Conservation (phyloP, 73 alveolate species). For the Diophrys appendiculata region DNA sequence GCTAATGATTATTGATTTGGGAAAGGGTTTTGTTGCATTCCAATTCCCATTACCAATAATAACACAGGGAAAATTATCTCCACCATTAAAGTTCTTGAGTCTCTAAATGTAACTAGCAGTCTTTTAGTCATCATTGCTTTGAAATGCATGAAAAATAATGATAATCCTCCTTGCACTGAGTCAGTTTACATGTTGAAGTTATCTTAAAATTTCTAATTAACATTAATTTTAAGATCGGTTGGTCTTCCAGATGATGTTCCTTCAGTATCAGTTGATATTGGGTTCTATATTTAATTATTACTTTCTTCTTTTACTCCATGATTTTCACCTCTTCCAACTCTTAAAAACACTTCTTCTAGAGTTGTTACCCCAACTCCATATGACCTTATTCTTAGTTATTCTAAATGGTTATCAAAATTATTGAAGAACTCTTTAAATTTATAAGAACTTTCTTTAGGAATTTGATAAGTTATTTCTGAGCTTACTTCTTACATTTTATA, state of each 20-base stretch:
- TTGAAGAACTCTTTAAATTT: conserved; percentile 78
- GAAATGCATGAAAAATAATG: conserved; percentile 52
- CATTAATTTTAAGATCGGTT: not conserved
- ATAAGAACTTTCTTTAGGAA: conserved; percentile 61
- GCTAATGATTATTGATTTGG: not conserved
- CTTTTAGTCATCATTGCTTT: conserved; percentile 67
- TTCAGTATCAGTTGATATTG: conserved; percentile 16
- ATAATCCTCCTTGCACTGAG: conserved; percentile 41
- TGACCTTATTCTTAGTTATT: conserved; percentile 69
- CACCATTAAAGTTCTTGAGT: conserved; percentile 57
- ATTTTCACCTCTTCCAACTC: conserved; percentile 65
- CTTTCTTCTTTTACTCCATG: conserved; percentile 23
- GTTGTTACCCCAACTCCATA: conserved; percentile 87
- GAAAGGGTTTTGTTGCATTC: conserved; percentile 32
- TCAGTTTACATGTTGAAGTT: conserved; percentile 9
- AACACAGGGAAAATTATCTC: conserved; percentile 76
- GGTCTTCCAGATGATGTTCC: conserved; percentile 8
- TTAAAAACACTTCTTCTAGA: conserved; percentile 76
- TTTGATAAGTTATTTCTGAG: conserved; percentile 66
- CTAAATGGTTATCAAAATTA: conserved; percentile 63
- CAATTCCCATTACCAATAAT: conserved; percentile 68
- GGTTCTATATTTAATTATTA: conserved; percentile 23
- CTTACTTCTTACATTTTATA: conserved; percentile 58
- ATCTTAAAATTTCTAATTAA: conserved; percentile 8
- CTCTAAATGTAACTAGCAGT: conserved; percentile 54